Evolutionary conservation across 495 filamentous ascomycete species (phyloP).

Genomic region (Massariosphaeria phaeospora): DNA sequence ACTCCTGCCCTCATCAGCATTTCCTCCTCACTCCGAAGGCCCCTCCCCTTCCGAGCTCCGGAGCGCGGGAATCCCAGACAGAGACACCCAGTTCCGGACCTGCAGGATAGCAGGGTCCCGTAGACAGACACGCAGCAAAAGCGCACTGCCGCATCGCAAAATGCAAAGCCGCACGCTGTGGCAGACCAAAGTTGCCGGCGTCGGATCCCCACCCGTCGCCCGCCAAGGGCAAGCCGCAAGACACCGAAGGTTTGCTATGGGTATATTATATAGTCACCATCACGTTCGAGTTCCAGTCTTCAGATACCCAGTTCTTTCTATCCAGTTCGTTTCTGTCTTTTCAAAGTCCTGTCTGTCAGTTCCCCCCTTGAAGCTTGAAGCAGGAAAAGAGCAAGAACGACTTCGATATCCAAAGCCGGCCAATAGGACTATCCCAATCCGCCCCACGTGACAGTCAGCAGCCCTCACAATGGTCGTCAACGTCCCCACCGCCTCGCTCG

Average conservation of each 20-base stretch:
- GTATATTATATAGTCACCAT: slow-evolving; percentile 30
- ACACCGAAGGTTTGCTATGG: neutral
- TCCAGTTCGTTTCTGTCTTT: slow-evolving; percentile 4
- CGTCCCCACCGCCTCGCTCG: slow-evolving; percentile 44
- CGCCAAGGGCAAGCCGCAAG: slow-evolving; percentile 3
- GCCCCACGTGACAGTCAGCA: slow-evolving; percentile 4
- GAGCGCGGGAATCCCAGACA: neutral
- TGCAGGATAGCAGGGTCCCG: no score
- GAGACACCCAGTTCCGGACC: neutral
- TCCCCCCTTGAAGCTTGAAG: neutral
- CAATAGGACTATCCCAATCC: neutral
- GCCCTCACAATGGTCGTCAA: slow-evolving; percentile 31
- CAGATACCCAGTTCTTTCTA: neutral
- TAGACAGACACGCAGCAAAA: neutral
- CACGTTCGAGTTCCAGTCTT: slow-evolving; percentile 1
- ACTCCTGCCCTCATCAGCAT: no score
- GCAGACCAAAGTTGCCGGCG: slow-evolving; percentile 10
- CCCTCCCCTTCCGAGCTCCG: slow-evolving; percentile 18
- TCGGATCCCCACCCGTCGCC: slow-evolving; percentile 31
- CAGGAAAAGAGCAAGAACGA: neutral
- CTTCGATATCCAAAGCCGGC: neutral
- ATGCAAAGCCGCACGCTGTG: neutral
- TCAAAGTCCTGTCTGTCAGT: neutral
- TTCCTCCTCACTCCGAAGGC: neutral
- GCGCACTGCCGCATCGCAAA: neutral